These are phyloP conservation scores for Pythium dissimile DNA, from an alignment of 352 stramenopile species.

Conservation along the genomic window DNA sequence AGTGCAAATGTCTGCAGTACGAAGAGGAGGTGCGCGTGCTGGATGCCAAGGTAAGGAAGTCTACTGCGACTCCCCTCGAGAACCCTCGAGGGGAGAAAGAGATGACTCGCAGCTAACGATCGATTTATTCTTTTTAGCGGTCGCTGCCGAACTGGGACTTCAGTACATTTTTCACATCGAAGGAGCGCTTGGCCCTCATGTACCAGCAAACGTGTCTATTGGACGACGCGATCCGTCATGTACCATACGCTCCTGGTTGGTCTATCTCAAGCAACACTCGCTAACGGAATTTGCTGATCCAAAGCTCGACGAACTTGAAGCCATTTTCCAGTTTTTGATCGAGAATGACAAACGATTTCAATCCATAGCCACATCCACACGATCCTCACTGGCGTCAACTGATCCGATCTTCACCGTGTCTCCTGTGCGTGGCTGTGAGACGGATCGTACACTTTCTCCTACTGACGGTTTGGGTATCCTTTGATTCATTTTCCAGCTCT, in stretches of 20 bases:
- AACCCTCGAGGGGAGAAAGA: no score
- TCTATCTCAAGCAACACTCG: neutral
- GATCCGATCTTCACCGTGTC: conserved; percentile 59
- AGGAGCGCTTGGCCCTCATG: conserved; percentile 76
- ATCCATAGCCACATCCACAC: neutral
- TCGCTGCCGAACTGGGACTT: conserved; percentile 62
- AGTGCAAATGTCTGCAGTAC: conserved; percentile 75
- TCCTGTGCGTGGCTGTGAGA: conserved; percentile 25
- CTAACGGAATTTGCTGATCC: neutral
- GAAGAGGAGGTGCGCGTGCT: conserved; percentile 66
- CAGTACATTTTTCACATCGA: conserved; percentile 73
- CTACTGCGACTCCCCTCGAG: no score
- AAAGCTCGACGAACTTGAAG: conserved; percentile 82
- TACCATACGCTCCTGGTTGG: conserved; percentile 24
- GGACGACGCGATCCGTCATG: conserved; percentile 78
- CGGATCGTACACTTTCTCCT: no score
- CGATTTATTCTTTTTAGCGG: conserved; percentile 22
- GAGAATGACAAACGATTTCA: conserved; percentile 22
- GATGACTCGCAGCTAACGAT: no score
- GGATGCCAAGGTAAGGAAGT: conserved; percentile 58
- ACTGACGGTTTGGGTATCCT: no score
- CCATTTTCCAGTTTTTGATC: conserved; percentile 45
- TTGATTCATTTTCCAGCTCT: conserved; percentile 38
- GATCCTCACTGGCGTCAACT: conserved; percentile 15
- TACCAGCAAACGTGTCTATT: conserved; percentile 83